A percentile compares a stretch with the other conserved stretches of the same genome.
Evolutionary conservation across 1,139 yeast genomes (phyloP).

Genomic region (Blastobotrys illinoisensis): DNA sequence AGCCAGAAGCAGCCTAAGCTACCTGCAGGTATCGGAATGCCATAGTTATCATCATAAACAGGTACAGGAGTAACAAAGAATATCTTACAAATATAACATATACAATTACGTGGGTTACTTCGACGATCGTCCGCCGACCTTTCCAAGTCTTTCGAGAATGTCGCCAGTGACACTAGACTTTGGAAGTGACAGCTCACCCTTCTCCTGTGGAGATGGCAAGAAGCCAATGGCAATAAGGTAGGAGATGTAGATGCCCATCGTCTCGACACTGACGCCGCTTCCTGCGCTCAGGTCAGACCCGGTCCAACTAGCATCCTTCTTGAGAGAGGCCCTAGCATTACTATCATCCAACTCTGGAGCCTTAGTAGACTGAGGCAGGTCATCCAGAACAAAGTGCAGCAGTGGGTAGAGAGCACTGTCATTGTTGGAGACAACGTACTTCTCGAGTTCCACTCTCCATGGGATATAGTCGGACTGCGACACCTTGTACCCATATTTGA

Average conservation of each 20-base stretch:
- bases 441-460: conserved; percentile 77
- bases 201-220: conserved; percentile 50
- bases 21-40: no score
- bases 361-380: conserved; percentile 81
- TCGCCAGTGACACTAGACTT: conserved; percentile 49
- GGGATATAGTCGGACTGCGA: conserved; percentile 58
- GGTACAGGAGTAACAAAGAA: background rate
- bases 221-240: conserved; percentile 77
- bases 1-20: no score
- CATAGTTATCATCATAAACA: no score
- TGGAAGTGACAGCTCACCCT: conserved; percentile 50
- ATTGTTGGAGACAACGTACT: conserved; percentile 62
- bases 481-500: conserved; percentile 66
- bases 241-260: conserved; percentile 70
- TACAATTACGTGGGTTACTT: conserved; percentile 8
- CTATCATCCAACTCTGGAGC: conserved; percentile 93
- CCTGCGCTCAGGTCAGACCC: conserved; percentile 65
- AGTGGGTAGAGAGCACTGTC: conserved; percentile 91
- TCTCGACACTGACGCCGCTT: conserved; percentile 60
- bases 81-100: conserved; percentile 1
- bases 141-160: conserved; percentile 57
- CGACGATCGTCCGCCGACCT: conserved; percentile 79
- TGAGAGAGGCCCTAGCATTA: conserved; percentile 64
- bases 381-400: conserved; percentile 87
- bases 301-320: conserved; percentile 54